Base-by-base conservation (phyloP, 768 basidiomycete genomes). In the Wakefieldia striispora region DNA sequence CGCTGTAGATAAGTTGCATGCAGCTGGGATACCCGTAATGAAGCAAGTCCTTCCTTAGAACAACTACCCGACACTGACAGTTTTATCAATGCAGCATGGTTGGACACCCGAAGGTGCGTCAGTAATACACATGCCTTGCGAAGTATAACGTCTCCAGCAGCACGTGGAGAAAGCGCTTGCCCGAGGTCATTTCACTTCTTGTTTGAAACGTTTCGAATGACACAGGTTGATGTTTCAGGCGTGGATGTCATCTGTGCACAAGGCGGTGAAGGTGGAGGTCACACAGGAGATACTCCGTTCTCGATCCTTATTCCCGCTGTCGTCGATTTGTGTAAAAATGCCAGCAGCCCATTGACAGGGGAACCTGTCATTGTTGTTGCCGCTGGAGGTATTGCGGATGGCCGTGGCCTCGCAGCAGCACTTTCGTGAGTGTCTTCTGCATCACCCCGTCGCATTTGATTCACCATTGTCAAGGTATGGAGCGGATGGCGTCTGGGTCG, bases 231-330 rank as follows among this genome's bases (percentile, higher is more conserved):
- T 40, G 16, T 49, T 19, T 6, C 57, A 77, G 89, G 91, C n/a
- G 89, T 92, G 14, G 91, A 95, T 58, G 81, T 94, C 52, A 91
- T 95, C 40, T 91, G 91, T 62, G 91, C 88, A 1, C 90, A 90
- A 65, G 88, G 86, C 29, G 89, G 88, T 16, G 91, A 92, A 68
- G 91, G 90, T 17, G 91, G 91, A 23, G 91, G 91, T 12, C 91
- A 93, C 70, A 92, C 91, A 1, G 89, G 92, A 35, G 86, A 90
- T 46, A 88, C 79, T 11, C 78, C 88, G 1, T 88, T 88, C 64
- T 88, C 86, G 11, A 78, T 93, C 54, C 79, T 94, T 26, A 86
- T 92, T 43, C 91, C 91, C 9, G 82, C 86, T 0, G 82, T 84
- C 44, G 88, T 92, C 40, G 92, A 93, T 65, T 62, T 85, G n/a